Evolutionary conservation across 139 green algal species (phyloP), one percentile per base, ranked within the genome.

Genomic region (Deuterostichococcus epilithicus): DNA sequence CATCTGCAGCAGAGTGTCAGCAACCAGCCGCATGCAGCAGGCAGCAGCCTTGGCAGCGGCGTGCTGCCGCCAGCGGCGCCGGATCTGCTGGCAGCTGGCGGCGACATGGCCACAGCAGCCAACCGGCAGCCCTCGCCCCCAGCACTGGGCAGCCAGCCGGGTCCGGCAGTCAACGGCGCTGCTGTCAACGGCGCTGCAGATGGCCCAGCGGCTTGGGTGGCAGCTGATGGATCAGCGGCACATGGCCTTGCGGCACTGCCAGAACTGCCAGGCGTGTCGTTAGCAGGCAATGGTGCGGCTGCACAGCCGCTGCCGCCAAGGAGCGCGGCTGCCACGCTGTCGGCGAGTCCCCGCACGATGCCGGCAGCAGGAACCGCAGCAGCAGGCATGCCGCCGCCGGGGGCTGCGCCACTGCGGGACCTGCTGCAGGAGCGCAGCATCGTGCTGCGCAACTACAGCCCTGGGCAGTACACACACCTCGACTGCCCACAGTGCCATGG

Each of bases 401-500:
- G 68, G 33, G 38, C 10, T 0, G 13, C 26, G 5, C 38, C 82
- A 25, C 86, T 89, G 28, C 73, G 80, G 8, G 84, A 89, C 42
- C 33, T 78, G 42, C 77, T 89, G 32, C 76, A 79, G 4, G 65
- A 76, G n/a, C 58, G 75, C 26, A 37, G 68, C 32, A 85, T 89
- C 58, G 37, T 77, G 23, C 75, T 85, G 39, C 73, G 68, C 1
- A n/a, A 63, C 4, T 87, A 89, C 37, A 35, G 74, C 2, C 77
- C 85, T 36, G 86, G 82, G 39, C 75, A 82, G 10, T 78, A 87
- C 52, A 80, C 73, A 58, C 78, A 75, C 10, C n/a, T 81, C 25
- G 25, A 79, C 4, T 91, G 87, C 74, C 87, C 87, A 3, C 47
- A 72, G 36, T 91, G 87, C 73, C 37, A 77, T 36, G 87, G 52